Percentiles rank a stretch among this genome's conserved stretches.
Evolutionary conservation across 192 early-diverging fungal species (phyloP).

Genomic region (Polychytrium aggregatum): DNA sequence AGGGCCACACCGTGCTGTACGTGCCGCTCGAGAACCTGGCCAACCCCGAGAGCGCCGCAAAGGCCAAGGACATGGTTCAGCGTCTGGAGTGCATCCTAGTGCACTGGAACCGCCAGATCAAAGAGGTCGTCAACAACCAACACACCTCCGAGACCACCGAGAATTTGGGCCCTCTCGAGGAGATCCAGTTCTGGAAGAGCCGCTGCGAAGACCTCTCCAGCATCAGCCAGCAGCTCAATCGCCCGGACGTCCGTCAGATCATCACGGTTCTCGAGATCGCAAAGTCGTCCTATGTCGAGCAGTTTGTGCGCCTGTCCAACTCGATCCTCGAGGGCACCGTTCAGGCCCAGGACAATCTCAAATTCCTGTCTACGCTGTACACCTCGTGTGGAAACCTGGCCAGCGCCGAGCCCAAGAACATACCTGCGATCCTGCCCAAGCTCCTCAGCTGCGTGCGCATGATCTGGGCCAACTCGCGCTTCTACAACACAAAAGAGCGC

Average conservation of each 20-base stretch:
- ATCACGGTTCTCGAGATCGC: constrained; percentile 36
- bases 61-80: constrained; percentile 46
- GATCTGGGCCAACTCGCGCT: constrained; percentile 52
- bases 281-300: constrained; percentile 51
- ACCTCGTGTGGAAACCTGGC: constrained; percentile 38
- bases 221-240: constrained; percentile 46
- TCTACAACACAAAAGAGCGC: constrained; percentile 52
- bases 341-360: constrained; percentile 56
- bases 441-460: constrained; percentile 44
- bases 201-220: constrained; percentile 52
- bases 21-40: constrained; percentile 38
- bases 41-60: constrained; percentile 23
- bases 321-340: constrained; percentile 49
- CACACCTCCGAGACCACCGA: constrained; percentile 43
- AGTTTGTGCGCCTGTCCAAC: constrained; percentile 46
- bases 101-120: constrained; percentile 57
- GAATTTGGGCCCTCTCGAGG: constrained; percentile 50
- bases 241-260: constrained; percentile 41
- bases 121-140: constrained; percentile 55
- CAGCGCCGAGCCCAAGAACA: constrained; percentile 37
- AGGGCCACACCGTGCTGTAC: constrained; percentile 52
- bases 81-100: constrained; percentile 43
- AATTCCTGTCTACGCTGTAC: constrained; percentile 44
- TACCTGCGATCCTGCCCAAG: constrained; percentile 35
- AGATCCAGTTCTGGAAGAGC: constrained; percentile 51